phyloP scores from a whole-genome alignment of 2,329 filamentous ascomycete genomes.

The Pleoardoris graminearum region DNA sequence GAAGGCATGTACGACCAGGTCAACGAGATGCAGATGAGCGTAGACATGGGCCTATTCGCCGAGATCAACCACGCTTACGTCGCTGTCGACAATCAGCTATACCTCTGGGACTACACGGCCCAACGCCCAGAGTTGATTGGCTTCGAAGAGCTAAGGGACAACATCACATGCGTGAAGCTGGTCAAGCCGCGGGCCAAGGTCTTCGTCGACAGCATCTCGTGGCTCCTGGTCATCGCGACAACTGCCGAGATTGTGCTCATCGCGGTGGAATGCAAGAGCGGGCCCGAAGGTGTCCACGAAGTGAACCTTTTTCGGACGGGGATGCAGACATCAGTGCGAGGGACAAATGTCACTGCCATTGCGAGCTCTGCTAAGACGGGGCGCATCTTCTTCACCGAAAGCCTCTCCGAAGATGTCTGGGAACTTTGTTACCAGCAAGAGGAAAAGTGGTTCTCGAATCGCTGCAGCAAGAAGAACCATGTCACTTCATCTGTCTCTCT shows the following conservation, averaged over 20 bases:
- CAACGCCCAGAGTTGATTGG: slow-evolving; percentile 90
- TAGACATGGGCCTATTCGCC: slow-evolving; percentile 93
- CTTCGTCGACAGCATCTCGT: slow-evolving; percentile 82
- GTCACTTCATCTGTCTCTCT: slow-evolving; percentile 64
- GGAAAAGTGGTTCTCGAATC: slow-evolving; percentile 92
- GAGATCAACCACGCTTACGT: slow-evolving; percentile 96
- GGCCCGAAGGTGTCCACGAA: slow-evolving; percentile 67
- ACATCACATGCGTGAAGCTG: slow-evolving; percentile 88
- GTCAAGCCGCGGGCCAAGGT: slow-evolving; percentile 83
- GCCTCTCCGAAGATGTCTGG: slow-evolving; percentile 81
- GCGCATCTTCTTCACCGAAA: slow-evolving; percentile 89
- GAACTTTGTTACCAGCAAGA: slow-evolving; percentile 97
- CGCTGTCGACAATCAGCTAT: slow-evolving; percentile 91
- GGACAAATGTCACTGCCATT: slow-evolving; percentile 76
- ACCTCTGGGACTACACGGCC: slow-evolving; percentile 96
- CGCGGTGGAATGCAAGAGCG: slow-evolving; percentile 72
- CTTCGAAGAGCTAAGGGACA: slow-evolving; percentile 85
- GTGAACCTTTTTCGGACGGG: slow-evolving; percentile 86
- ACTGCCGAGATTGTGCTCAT: slow-evolving; percentile 81
- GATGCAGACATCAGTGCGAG: slow-evolving; percentile 77
- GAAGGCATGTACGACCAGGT: slow-evolving; percentile 92
- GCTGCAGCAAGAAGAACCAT: slow-evolving; percentile 87
- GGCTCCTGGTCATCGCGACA: slow-evolving; percentile 88
- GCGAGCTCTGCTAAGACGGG: slow-evolving; percentile 76
- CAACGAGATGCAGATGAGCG: slow-evolving; percentile 82